phyloP scores from a whole-genome alignment of 164 flowering plant species.

The Saururus chinensis region DNA sequence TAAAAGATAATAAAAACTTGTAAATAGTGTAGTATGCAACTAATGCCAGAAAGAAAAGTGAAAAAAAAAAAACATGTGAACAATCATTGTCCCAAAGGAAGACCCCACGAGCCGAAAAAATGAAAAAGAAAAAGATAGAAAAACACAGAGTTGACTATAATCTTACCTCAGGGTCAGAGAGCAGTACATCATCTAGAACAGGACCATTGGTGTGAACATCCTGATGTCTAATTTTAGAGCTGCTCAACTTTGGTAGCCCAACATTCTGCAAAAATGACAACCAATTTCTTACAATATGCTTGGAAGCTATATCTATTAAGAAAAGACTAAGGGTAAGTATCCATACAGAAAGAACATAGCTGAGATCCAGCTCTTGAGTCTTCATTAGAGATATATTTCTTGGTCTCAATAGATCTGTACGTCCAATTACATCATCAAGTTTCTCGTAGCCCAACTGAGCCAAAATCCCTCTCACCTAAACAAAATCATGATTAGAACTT shows the following conservation, averaged over 20 bases:
- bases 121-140: background rate
- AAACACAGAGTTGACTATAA: background rate
- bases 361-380: conserved; percentile 92
- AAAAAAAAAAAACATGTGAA: background rate
- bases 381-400: conserved; percentile 76
- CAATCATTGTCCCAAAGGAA: background rate
- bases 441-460: conserved; percentile 91
- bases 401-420: conserved; percentile 66
- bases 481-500: background rate
- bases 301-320: background rate
- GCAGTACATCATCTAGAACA: conserved; percentile 78
- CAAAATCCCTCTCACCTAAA: conserved; percentile 83
- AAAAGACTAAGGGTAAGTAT: background rate
- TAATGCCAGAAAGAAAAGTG: too few species aligned
- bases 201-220: conserved; percentile 89
- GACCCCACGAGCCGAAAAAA: background rate
- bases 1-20: too few species aligned
- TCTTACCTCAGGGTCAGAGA: conserved; percentile 81
- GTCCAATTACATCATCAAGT: conserved; percentile 86
- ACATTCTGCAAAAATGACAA: conserved; percentile 40
- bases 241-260: conserved; percentile 87
- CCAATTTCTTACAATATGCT: background rate
- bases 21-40: too few species aligned
- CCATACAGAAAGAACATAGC: conserved; percentile 67
- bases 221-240: conserved; percentile 76